Evolutionary conservation across 2,329 filamentous ascomycete species (phyloP).

Genomic region (Clonostachys rosea): DNA sequence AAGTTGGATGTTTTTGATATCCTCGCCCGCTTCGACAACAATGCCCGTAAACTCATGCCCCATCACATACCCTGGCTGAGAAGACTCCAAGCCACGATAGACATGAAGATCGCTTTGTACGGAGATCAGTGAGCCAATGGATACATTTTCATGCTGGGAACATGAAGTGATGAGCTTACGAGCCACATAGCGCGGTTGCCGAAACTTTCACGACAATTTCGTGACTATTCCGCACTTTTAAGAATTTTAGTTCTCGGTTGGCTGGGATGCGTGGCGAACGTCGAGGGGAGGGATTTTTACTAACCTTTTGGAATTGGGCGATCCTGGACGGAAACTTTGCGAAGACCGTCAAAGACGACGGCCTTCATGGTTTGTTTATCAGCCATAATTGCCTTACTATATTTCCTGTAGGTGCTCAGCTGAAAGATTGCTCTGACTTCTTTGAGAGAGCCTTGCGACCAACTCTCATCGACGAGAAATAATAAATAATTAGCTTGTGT

Average conservation of each 20-base stretch:
- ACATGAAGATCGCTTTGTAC: constrained; percentile 71
- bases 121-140: neutral
- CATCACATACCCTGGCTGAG: constrained; percentile 60
- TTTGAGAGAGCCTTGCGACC: too few species aligned
- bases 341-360: constrained; percentile 79
- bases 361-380: constrained; percentile 64
- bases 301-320: constrained; percentile 68
- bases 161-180: constrained; percentile 44
- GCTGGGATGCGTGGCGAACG: constrained; percentile 42
- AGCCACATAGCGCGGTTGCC: constrained; percentile 83
- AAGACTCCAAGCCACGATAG: constrained; percentile 75
- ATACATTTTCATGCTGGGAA: neutral
- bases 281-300: constrained; percentile 82
- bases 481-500: too few species aligned
- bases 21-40: constrained; percentile 65
- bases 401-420: too few species aligned
- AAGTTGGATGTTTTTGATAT: constrained; percentile 39
- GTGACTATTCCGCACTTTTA: constrained; percentile 56
- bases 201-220: constrained; percentile 83
- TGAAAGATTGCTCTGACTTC: too few species aligned
- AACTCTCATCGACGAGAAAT: too few species aligned
- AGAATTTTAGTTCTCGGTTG: too few species aligned
- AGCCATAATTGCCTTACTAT: constrained; percentile 14
- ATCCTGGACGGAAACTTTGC: constrained; percentile 72
- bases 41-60: constrained; percentile 85